phyloP scores from a whole-genome alignment of 257 asterid genomes.

The Petrea volubilis region DNA sequence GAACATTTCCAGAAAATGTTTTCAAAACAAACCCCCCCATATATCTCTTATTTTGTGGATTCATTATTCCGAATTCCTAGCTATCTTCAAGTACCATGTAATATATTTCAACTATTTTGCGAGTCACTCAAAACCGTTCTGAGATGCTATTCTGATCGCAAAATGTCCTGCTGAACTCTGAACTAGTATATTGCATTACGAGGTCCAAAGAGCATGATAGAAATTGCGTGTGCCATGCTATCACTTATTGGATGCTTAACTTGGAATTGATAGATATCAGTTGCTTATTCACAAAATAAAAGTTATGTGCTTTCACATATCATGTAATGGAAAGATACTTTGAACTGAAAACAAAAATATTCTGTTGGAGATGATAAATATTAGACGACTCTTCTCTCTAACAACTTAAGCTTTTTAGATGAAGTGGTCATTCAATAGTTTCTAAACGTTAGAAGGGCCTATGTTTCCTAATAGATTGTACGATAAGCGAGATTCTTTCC shows the following conservation, averaged over 20 bases:
- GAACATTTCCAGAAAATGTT: background rate
- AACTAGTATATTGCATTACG: background rate
- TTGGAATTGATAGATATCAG: background rate
- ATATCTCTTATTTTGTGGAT: background rate
- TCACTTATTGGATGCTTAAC: background rate
- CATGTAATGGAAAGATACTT: background rate
- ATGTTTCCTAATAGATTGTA: background rate
- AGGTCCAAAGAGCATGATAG: background rate
- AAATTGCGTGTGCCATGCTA: background rate
- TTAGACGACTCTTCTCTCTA: too few relatives aligned
- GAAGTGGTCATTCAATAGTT: too few relatives aligned
- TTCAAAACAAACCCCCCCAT: background rate
- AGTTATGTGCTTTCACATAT: constrained; percentile 1
- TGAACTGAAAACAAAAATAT: background rate
- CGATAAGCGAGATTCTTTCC: background rate
- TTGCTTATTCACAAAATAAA: constrained; percentile 4
- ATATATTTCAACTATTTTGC: background rate
- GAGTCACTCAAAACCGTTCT: background rate
- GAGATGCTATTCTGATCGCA: background rate
- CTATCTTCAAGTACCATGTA: background rate
- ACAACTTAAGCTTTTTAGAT: too few relatives aligned
- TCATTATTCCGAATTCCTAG: background rate
- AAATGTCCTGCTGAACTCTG: background rate
- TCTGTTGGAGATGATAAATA: too few relatives aligned
- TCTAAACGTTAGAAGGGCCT: background rate